Evolutionary conservation across 2,329 filamentous ascomycete species (phyloP).

Genomic region (Cadophora gregata): DNA sequence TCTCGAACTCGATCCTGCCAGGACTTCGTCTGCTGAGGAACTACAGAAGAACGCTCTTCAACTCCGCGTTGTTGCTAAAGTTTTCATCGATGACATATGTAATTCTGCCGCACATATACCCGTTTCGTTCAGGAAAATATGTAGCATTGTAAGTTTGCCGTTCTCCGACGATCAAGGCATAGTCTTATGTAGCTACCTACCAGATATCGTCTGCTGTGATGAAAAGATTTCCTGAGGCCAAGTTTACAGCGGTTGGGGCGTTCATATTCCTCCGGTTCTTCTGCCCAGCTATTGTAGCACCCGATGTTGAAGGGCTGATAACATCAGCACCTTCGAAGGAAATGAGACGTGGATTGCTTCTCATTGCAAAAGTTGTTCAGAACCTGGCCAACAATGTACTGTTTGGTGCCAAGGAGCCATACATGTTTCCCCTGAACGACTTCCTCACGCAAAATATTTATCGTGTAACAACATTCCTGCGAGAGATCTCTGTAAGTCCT

Average conservation of each 20-base stretch:
- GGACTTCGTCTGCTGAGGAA: conserved; percentile 65
- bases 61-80: conserved; percentile 69
- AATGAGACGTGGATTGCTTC: conserved; percentile 69
- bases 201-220: conserved; percentile 69
- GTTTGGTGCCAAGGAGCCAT: conserved; percentile 74
- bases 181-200: background rate
- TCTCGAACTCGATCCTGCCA: conserved; percentile 69
- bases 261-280: conserved; percentile 77
- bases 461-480: conserved; percentile 68
- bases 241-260: conserved; percentile 73
- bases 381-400: conserved; percentile 75
- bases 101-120: conserved; percentile 67
- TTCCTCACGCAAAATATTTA: conserved; percentile 74
- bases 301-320: conserved; percentile 71
- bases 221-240: conserved; percentile 69
- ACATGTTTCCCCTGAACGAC: conserved; percentile 74
- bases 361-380: conserved; percentile 75
- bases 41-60: conserved; percentile 70
- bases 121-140: conserved; percentile 68
- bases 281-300: conserved; percentile 74
- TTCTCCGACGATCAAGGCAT: background rate
- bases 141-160: conserved; percentile 60
- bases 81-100: conserved; percentile 75
- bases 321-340: conserved; percentile 66
- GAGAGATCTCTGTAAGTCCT: conserved; percentile 67